A percentile compares a stretch with the other conserved stretches of the same genome.
Conservation (phyloP, 805 yeast genomes). For the Yamadazyma ubonensis region DNA sequence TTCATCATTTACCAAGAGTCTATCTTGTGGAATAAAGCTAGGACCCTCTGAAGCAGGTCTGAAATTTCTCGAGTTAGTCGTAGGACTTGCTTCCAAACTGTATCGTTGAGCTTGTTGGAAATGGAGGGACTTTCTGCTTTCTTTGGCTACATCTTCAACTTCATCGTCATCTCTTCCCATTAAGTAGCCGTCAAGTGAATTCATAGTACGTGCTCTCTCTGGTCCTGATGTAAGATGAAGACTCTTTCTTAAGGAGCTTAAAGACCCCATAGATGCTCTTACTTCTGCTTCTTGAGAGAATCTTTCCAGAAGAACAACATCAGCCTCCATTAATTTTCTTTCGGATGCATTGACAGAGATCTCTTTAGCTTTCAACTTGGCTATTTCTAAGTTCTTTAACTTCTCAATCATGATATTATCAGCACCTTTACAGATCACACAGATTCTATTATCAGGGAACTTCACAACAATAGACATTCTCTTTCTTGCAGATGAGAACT, state of each 20-base stretch:
- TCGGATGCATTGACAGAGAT: constrained; percentile 54
- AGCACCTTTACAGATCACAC: constrained; percentile 92
- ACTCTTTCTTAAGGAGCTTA: constrained; percentile 32
- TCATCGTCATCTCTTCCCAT: constrained; percentile 48
- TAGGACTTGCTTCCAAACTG: constrained; percentile 25
- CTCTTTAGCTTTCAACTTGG: constrained; percentile 62
- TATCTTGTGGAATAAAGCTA: constrained; percentile 43
- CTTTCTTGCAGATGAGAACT: constrained; percentile 83
- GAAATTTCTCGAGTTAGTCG: background rate
- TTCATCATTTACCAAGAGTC: constrained; percentile 65
- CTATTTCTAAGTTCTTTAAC: constrained; percentile 57
- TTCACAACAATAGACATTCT: constrained; percentile 88
- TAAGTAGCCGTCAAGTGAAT: constrained; percentile 52
- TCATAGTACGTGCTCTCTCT: constrained; percentile 19
- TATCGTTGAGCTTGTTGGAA: constrained; percentile 58
- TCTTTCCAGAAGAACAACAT: constrained; percentile 58
- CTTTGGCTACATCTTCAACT: constrained; percentile 50
- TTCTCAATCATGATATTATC: constrained; percentile 85
- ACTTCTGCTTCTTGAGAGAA: constrained; percentile 37
- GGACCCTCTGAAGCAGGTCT: background rate
- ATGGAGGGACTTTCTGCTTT: constrained; percentile 59
- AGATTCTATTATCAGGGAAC: constrained; percentile 72
- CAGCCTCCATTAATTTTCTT: constrained; percentile 78
- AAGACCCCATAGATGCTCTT: constrained; percentile 24
- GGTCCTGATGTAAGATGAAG: constrained; percentile 18